These are phyloP conservation scores for Syzygium aromaticum DNA, from an alignment of 345 rosid genomes.

Conservation along the genomic window DNA sequence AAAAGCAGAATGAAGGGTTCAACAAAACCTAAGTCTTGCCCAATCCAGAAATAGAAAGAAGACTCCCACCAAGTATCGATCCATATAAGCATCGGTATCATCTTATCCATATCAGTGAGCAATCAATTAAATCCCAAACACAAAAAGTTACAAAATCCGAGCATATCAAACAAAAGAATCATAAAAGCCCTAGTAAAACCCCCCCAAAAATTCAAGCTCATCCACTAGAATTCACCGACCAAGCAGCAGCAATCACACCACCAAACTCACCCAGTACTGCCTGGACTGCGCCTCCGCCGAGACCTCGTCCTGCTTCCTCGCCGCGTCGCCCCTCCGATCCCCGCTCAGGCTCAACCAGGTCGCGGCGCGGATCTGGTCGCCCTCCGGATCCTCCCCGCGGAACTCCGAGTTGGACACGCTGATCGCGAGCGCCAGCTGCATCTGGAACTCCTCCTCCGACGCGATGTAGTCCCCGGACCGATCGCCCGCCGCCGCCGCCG, in stretches of 20 bases:
- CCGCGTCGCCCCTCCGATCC: conserved; percentile 39
- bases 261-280: conserved; percentile 83
- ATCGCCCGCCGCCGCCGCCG: conserved; percentile 12
- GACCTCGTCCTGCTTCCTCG: conserved; percentile 47
- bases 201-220: background rate
- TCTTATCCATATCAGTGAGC: background rate
- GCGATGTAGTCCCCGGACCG: conserved; percentile 52
- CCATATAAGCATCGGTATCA: background rate
- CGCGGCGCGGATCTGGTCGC: conserved; percentile 92
- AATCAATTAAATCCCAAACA: background rate
- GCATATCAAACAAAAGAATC: background rate
- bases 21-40: background rate
- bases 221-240: background rate
- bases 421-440: conserved; percentile 92
- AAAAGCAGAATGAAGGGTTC: background rate
- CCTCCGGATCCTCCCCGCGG: conserved; percentile 57
- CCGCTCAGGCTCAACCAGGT: conserved; percentile 64
- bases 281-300: conserved; percentile 70
- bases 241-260: conserved; percentile 4
- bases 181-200: background rate
- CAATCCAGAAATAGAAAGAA: background rate
- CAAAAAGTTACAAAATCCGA: background rate
- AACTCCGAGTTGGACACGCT: conserved; percentile 81
- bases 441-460: conserved; percentile 94
- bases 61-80: background rate